Evolutionary conservation across 805 yeast species (phyloP).

Genomic region (Blastobotrys attinorum): DNA sequence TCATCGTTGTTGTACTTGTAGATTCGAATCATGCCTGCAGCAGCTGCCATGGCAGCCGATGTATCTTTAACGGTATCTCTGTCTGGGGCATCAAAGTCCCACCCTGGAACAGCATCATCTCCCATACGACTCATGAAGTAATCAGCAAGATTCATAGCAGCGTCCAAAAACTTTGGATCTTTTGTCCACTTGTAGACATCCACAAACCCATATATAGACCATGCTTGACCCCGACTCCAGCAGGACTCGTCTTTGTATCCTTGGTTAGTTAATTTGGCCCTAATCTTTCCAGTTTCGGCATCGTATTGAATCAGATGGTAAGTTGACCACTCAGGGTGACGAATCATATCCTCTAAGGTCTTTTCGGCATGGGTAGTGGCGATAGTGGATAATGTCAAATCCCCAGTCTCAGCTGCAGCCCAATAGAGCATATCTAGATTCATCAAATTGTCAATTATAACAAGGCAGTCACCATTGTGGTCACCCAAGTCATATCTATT

Average conservation of each 20-base stretch:
- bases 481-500: conserved; percentile 15
- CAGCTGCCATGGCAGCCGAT: conserved; percentile 28
- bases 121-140: conserved; percentile 21
- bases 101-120: conserved; percentile 19
- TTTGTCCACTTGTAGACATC: conserved; percentile 24
- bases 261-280: conserved; percentile 25
- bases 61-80: conserved; percentile 23
- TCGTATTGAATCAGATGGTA: conserved; percentile 26
- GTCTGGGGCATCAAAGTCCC: conserved; percentile 21
- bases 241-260: conserved; percentile 25
- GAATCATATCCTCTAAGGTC: conserved; percentile 19
- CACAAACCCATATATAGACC: conserved; percentile 28
- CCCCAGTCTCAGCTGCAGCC: conserved; percentile 25
- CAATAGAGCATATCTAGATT: conserved; percentile 25
- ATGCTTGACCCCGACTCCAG: conserved; percentile 31
- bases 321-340: conserved; percentile 22
- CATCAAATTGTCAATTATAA: conserved; percentile 26
- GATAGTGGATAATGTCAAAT: conserved; percentile 20
- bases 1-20: conserved; percentile 16
- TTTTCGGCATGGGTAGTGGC: conserved; percentile 30
- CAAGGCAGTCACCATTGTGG: conserved; percentile 21
- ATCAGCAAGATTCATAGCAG: conserved; percentile 22
- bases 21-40: conserved; percentile 24
- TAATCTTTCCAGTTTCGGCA: conserved; percentile 18
- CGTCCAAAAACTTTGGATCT: conserved; percentile 23